Conservation (phyloP, 768 basidiomycete genomes). For the Mycena haematopus region DNA sequence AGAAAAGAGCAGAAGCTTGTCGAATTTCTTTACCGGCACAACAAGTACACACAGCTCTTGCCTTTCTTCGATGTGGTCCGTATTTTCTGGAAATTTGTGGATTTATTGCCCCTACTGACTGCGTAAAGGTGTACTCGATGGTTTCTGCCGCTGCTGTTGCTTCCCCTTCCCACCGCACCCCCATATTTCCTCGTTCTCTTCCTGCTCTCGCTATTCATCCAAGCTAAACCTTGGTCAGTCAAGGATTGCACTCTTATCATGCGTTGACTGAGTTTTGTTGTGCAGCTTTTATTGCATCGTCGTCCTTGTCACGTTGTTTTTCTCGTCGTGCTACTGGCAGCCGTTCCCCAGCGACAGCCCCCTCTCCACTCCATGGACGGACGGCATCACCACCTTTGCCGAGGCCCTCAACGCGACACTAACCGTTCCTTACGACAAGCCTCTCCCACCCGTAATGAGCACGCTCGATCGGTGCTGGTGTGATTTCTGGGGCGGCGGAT, state of each 20-base stretch:
- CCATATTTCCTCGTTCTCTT: slow-evolving; percentile 83
- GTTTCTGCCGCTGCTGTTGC: slow-evolving; percentile 78
- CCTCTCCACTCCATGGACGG: slow-evolving; percentile 69
- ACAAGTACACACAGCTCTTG: slow-evolving; percentile 8
- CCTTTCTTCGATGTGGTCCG: slow-evolving; percentile 57
- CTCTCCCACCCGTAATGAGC: slow-evolving; percentile 64
- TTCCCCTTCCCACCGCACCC: slow-evolving; percentile 81
- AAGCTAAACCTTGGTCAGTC: slow-evolving; percentile 84
- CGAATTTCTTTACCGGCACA: slow-evolving; percentile 11
- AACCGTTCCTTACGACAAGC: slow-evolving; percentile 44
- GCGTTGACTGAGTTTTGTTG: neutral
- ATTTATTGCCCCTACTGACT: neutral
- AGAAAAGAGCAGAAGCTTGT: slow-evolving; percentile 30
- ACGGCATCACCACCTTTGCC: slow-evolving; percentile 75
- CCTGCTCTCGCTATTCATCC: slow-evolving; percentile 76
- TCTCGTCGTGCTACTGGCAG: slow-evolving; percentile 91
- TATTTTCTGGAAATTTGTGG: neutral
- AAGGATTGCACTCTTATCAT: slow-evolving; percentile 2
- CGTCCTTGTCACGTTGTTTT: slow-evolving; percentile 80
- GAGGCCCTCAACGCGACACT: slow-evolving; percentile 65
- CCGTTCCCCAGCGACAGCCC: slow-evolving; percentile 71
- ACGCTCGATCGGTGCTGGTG: slow-evolving; percentile 88
- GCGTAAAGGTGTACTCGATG: slow-evolving; percentile 77
- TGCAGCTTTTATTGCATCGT: slow-evolving; percentile 86
- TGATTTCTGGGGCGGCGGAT: slow-evolving; percentile 65